These are phyloP conservation scores for Flagelloscypha sp. DNA, from an alignment of 768 basidiomycete genomes.

Conservation along the genomic window DNA sequence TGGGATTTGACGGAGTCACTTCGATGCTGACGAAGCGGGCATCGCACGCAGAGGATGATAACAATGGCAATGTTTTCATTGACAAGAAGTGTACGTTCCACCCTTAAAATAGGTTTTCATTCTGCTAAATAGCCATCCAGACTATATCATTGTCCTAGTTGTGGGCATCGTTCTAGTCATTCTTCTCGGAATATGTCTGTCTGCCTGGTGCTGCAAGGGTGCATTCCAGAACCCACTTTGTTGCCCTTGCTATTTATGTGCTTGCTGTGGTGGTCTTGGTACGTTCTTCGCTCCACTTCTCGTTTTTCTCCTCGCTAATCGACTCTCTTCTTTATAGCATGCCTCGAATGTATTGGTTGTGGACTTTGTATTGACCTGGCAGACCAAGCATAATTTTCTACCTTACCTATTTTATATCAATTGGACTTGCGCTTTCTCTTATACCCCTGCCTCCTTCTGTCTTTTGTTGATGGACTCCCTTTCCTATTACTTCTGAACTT, in stretches of 20 bases:
- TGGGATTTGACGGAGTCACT: too few species aligned
- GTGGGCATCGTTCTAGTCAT: constrained; percentile 53
- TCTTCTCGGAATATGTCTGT: constrained; percentile 47
- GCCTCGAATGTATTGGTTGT: constrained; percentile 63
- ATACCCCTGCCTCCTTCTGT: too few species aligned
- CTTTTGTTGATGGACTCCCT: too few species aligned
- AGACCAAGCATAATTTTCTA: constrained; percentile 19
- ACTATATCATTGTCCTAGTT: constrained; percentile 58
- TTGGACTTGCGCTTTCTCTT: background rate
- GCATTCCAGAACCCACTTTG: constrained; percentile 56
- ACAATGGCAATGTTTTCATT: too few species aligned
- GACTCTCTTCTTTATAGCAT: constrained; percentile 28
- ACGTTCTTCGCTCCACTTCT: constrained; percentile 8
- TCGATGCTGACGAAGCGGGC: too few species aligned
- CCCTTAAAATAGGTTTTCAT: too few species aligned
- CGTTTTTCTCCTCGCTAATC: background rate
- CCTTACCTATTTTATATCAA: background rate
- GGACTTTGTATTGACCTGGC: constrained; percentile 54
- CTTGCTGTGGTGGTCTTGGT: constrained; percentile 66
- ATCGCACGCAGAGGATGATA: too few species aligned
- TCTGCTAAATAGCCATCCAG: too few species aligned
- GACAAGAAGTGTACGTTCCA: too few species aligned
- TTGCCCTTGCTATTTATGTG: constrained; percentile 66
- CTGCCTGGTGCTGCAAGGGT: constrained; percentile 62
- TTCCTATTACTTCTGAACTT: too few species aligned